phyloP scores from a whole-genome alignment of 768 basidiomycete genomes.

The Sporobolomyces pararoseus region DNA sequence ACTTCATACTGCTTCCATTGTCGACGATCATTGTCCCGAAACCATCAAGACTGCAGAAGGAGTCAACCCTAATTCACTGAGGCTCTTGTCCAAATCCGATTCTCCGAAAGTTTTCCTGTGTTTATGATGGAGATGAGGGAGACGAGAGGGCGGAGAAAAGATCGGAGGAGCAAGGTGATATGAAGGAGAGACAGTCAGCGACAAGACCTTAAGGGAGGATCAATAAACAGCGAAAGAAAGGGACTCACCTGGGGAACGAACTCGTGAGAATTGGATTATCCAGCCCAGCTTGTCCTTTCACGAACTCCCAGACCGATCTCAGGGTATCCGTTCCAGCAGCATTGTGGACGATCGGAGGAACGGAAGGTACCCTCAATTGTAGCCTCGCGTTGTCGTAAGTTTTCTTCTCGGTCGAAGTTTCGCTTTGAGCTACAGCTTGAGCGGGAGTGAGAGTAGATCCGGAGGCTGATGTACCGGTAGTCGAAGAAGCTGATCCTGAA shows the following conservation, averaged over 20 bases:
- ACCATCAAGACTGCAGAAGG: constrained; percentile 29
- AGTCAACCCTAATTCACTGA: constrained; percentile 71
- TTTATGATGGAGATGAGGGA: too few relatives aligned
- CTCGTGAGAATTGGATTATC: constrained; percentile 10
- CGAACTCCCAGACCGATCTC: constrained; percentile 31
- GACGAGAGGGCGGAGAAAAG: too few relatives aligned
- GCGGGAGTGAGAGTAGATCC: background rate
- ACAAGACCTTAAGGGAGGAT: too few relatives aligned
- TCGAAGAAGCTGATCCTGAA: constrained; percentile 50
- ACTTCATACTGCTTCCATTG: too few relatives aligned
- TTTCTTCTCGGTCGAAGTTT: constrained; percentile 54
- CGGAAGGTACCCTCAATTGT: constrained; percentile 78
- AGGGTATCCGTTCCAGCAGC: constrained; percentile 45
- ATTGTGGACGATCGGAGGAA: constrained; percentile 64
- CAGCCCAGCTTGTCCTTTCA: constrained; percentile 28
- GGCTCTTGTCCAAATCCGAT: constrained; percentile 70
- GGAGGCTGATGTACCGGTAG: too few relatives aligned
- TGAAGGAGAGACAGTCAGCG: too few relatives aligned
- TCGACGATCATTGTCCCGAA: constrained; percentile 3
- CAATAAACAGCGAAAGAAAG: background rate
- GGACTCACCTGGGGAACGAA: constrained; percentile 35
- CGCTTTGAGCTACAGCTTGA: constrained; percentile 45
- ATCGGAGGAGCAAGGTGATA: too few relatives aligned
- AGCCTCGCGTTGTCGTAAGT: constrained; percentile 81
- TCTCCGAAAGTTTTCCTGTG: constrained; percentile 70